Conservation (phyloP, 2,329 filamentous ascomycete genomes). For the Orbilia quercus region DNA sequence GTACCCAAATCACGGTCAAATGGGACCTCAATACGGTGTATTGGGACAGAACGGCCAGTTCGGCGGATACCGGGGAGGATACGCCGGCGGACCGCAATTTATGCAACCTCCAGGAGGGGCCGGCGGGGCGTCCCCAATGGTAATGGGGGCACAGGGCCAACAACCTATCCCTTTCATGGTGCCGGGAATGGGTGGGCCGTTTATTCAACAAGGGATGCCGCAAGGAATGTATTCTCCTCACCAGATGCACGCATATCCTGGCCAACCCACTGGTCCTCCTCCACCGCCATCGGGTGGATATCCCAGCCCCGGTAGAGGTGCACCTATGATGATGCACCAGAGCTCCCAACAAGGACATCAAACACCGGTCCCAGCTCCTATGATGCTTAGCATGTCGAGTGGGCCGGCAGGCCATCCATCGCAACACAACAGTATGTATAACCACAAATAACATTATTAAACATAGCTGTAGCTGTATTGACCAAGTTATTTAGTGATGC, state of each 20-base stretch:
- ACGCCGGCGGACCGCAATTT: conserved; percentile 41
- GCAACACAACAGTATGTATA: conserved; percentile 76
- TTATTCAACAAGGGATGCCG: conserved; percentile 69
- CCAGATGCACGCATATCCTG: conserved; percentile 75
- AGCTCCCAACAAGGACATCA: conserved; percentile 88
- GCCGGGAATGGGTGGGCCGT: conserved; percentile 66
- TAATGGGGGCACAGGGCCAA: conserved; percentile 75
- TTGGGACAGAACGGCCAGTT: conserved; percentile 56
- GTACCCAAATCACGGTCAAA: conserved; percentile 58
- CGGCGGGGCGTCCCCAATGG: conserved; percentile 72
- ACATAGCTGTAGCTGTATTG: conserved; percentile 61
- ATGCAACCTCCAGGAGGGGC: conserved; percentile 55
- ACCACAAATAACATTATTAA: conserved; percentile 70
- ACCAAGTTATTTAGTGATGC: conserved; percentile 68
- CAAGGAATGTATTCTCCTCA: conserved; percentile 86
- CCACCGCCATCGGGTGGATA: conserved; percentile 78
- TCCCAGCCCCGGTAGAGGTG: conserved; percentile 85
- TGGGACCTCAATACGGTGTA: conserved; percentile 60
- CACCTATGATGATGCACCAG: conserved; percentile 94
- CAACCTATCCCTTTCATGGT: conserved; percentile 61
- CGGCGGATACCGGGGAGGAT: conserved; percentile 56
- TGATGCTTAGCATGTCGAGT: conserved; percentile 79
- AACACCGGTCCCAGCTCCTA: conserved; percentile 73
- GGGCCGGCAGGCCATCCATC: conserved; percentile 78
- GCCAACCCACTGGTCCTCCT: conserved; percentile 66